Base-by-base conservation (phyloP, 768 basidiomycete genomes). In the Tubosaeta brunneosetosa region DNA sequence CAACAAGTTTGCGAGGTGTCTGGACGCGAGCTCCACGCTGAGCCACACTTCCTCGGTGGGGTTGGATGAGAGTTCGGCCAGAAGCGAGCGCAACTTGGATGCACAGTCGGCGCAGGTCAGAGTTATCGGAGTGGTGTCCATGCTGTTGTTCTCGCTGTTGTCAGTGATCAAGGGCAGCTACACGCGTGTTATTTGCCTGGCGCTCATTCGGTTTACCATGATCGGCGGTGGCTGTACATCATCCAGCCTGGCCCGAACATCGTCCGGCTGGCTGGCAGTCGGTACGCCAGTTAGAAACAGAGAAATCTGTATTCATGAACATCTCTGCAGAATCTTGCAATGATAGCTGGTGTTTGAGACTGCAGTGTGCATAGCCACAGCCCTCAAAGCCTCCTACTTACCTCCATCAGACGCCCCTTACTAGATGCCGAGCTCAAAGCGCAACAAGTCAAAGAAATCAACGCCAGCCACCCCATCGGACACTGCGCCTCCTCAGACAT, bases 1-100 rank as follows among this genome's bases (percentile, higher is more conserved):
- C 47, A 91, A 72, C 52, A 72, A 71, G 66, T 88, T 82, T 38
- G 86, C 88, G 26, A 90, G 70, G 48, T 73, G 70, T 61, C 76
- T 80, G 16, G 82, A 80, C 38, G 74, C 74, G 29, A 59, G 60
- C 60, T 84, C 75, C 26, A 86, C 74, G 19, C 74, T 65, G 40
- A 62, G 64, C 86, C 86, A 89, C 16, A 62, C 56, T 31, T 69
- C 64, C 25, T 65, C 61, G 31, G 53, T 53, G 42, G 67, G 60
- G 49, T 70, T 63, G 49, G 67, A 61, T 17, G 66, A 65, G 19
- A 76, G 62, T 42, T 67, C 62, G 7, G 62, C 63, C 51, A 69
- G 59, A 51, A 75, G 62, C 42, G 67, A 62, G 47, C 64, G 64
- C 47, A 76, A 61, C 52, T 63, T 70, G 25, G 55, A 58, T 52